Conservation (phyloP, 1,284 basidiomycete genomes). For the Malassezia sp. region DNA sequence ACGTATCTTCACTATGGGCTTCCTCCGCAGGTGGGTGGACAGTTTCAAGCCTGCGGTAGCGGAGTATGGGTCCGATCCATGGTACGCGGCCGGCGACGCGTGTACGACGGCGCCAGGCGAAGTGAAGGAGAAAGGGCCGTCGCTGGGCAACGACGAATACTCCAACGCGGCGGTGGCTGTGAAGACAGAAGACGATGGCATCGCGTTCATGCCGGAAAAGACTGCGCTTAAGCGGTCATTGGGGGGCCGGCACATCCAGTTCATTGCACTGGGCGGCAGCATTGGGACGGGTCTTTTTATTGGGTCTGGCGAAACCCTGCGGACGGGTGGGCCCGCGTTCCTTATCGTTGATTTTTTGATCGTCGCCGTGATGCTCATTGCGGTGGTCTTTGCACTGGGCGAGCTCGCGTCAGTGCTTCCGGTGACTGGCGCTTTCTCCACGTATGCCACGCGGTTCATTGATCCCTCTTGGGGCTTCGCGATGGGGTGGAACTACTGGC, state of each 20-base stretch:
- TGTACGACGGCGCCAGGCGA: no score
- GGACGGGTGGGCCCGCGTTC: conserved; percentile 50
- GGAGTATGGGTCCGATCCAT: conserved; percentile 4
- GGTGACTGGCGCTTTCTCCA: conserved; percentile 33
- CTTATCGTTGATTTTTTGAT: conserved; percentile 43
- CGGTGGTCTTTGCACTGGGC: conserved; percentile 44
- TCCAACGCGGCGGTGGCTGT: conserved; percentile 10
- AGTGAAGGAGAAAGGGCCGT: conserved; percentile 7
- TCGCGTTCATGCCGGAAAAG: conserved; percentile 9
- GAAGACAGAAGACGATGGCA: conserved; percentile 8
- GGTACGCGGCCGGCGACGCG: no score
- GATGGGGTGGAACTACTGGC: conserved; percentile 59
- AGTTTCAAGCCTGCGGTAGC: conserved; percentile 17
- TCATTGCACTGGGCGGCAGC: conserved; percentile 53
- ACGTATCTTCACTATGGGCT: no score
- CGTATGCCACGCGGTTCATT: conserved; percentile 33
- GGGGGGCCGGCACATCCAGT: conserved; percentile 32
- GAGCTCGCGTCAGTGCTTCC: conserved; percentile 34
- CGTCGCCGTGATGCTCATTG: conserved; percentile 43
- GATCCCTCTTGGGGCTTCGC: conserved; percentile 33
- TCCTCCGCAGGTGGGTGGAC: conserved; percentile 14
- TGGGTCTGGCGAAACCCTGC: conserved; percentile 50
- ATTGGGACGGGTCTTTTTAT: conserved; percentile 52
- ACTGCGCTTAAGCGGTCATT: conserved; percentile 28
- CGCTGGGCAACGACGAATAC: conserved; percentile 11